Base-by-base conservation (phyloP, 2,329 filamentous ascomycete genomes). In the Botrytis fabae region DNA sequence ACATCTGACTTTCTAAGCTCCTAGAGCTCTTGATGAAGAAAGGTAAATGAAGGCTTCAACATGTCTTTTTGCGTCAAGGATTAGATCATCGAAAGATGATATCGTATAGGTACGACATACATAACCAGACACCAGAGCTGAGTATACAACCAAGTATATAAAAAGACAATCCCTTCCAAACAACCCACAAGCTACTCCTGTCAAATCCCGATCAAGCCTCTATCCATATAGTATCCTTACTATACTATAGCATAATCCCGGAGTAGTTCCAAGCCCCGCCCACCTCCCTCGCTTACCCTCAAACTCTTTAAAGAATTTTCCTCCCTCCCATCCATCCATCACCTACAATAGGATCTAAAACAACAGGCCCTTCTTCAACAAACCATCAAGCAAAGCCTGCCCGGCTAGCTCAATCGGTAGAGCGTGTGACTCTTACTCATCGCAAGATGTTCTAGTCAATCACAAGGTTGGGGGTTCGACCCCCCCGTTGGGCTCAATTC, bases 361-460 rank as follows among this genome's bases (percentile, higher is more conserved):
- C 16, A 28, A 5, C 0, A 1, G 1, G 0, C 0, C 0, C 0
- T 0, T 5, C 51, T 54, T 0, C 48, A 57, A 28, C n/a, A 32
- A 57, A 57, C 6, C 14, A 46, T 57, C 51, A 57, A 57, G 51
- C 51, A 57, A 28, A 57, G 51, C 51, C 51, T 9, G 51, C 77
- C 76, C 75, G 75, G 77, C 73, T 77, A 79, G 78, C 78, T 78
- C 78, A 79, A 78, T 78, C 77, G 77, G 78, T 79, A 78, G 78
- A 79, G 78, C 78, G 78, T 79, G 77, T 77, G 78, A 75, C 77
- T 79, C 77, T 79, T 78, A 79, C 0, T 18, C n/a, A 57, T 57
- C 51, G 51, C 51, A 28, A 57, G 51, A 57, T 57, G 51, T 16
- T 57, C 51, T 28, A 57, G 51, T 57, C 51, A 16, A 64, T 64